A percentile compares a stretch with the other conserved stretches of the same genome.
phyloP scores from a whole-genome alignment of 495 filamentous ascomycete species.

The Hyaloscypha finlandica region DNA sequence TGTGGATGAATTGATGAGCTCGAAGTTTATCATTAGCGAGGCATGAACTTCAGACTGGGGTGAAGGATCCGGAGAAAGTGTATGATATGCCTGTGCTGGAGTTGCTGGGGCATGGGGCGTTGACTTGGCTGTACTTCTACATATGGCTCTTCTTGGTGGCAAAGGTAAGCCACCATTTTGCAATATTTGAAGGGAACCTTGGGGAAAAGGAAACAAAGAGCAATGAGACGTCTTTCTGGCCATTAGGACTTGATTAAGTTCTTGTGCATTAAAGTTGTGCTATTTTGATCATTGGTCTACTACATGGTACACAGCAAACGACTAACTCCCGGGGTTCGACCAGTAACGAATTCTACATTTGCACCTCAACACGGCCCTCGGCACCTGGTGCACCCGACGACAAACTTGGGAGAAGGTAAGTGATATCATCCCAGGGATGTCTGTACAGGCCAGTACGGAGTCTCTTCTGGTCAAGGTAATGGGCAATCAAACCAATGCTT shows the following conservation, averaged over 20 bases:
- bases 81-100: not conserved
- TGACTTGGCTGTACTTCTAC: not conserved
- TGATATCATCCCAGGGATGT: conserved; percentile 98
- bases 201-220: not conserved
- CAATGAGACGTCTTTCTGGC: not conserved
- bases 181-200: not conserved
- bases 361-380: conserved; percentile 92
- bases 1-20: conserved; percentile 77
- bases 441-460: conserved; percentile 97
- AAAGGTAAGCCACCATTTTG: not conserved
- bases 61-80: not conserved
- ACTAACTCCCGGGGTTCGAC: conserved; percentile 21
- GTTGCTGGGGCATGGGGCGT: not conserved
- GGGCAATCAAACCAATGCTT: conserved; percentile 96
- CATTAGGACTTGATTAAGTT: not conserved
- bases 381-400: conserved; percentile 67
- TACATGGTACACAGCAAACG: conserved; percentile 24
- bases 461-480: conserved; percentile 99
- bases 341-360: conserved; percentile 43
- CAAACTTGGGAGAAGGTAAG: conserved; percentile 87
- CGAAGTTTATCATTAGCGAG: conserved; percentile 37
- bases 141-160: not conserved
- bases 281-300: conserved; percentile 26
- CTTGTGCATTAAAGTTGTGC: conserved; percentile 19
- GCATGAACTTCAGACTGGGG: conserved; percentile 1